Evolutionary conservation across 1,139 yeast species (phyloP), one percentile per base, ranked within the genome.

Genomic region (Magnusiomyces suaveolens): DNA sequence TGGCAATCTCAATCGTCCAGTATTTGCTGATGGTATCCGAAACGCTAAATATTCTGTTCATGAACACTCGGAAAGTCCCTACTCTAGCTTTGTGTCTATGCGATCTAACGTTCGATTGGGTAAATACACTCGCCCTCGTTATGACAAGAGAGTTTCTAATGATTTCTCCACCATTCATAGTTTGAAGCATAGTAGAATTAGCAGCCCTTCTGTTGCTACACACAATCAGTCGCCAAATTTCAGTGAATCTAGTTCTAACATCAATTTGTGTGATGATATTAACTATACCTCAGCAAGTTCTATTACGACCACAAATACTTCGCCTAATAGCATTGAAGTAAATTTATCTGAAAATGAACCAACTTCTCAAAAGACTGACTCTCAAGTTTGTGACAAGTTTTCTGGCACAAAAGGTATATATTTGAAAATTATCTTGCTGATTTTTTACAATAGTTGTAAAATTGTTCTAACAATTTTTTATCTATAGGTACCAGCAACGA

Each of bases 401-500:
- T 3, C 14, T 14, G 20, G 14, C 47, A 14, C 29, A 14, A 16
- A 16, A 24, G 20, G 26, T 43, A 24, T 4, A 12, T 21, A 23
- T 24, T 26, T 12, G 24, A 12, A 24, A 43, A 14, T 23, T 18
- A 10, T 43, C 20, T 24, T 24, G 21, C 20, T 43, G 21, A 2
- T 23, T 14, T 16, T 23, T 23, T 26, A 43, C 8, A 14, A 14
- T 24, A 3, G 2, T 43, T 25, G 25, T 46, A 12, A n/a, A 25
- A 25, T n/a, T 46, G 23, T 46, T 16, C 38, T 46, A 46, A 46
- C 48, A 18, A 2, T 10, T 14, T 29, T 46, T 46, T 43, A 10
- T 14, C 33, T 48, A 21, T 29, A 41, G 39, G 24, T 41, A 23
- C 39, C 10, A 26, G 43, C 16, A 54, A 81, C 59, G 69, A 72